Evolutionary conservation across 805 yeast genomes (phyloP), one percentile per base, ranked within the genome.

Genomic region (Yarrowia bubula): DNA sequence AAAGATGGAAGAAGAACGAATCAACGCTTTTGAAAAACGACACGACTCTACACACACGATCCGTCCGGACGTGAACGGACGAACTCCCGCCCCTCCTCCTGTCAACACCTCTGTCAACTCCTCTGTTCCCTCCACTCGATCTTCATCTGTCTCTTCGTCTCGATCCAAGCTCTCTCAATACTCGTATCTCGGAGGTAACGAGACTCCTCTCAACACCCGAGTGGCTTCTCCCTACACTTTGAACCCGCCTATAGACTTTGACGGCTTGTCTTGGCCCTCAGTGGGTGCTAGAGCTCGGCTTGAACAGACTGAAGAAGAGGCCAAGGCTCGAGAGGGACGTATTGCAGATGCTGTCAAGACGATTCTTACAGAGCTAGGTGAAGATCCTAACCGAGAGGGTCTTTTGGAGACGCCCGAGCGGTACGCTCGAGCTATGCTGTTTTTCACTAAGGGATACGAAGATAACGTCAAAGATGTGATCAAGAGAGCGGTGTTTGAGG

Each of bases 361-460:
- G 4, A 75, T 92, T 66, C 78, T 95, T 68, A 76, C 82, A 4
- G 98, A 95, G 74, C 78, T 95, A 38, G 99, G 99, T 37, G 99
- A 95, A 76, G 98, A 95, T 72, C 86, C 87, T 0, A 80, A 80
- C 18, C 82, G 99, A 69, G 97, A 92, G 74, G 99, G 99, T 1
- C 78, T 95, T 11, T 76, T 89, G 71, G 97, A 92, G 73, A 95
- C 99, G 1, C 99, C 99, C 0, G 93, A 90, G 72, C 79, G 99
- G 69, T 95, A 92, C 75, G 99, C 99, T 0, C 82, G 96, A 67
- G 99, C 99, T 5, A 90, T 95, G 96, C 81, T 95, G 50, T 93
- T 81, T 73, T 91, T 95, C 80, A 95, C 99, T 18, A 90, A 91
- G 74, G 99, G 99, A 22, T 95, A 95, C 74, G 97, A 93, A 76